A percentile compares a stretch with the other conserved stretches of the same genome.
These are phyloP conservation scores for Geotrichum bryndzae DNA, from an alignment of 1,139 yeast species.

Conservation along the genomic window DNA sequence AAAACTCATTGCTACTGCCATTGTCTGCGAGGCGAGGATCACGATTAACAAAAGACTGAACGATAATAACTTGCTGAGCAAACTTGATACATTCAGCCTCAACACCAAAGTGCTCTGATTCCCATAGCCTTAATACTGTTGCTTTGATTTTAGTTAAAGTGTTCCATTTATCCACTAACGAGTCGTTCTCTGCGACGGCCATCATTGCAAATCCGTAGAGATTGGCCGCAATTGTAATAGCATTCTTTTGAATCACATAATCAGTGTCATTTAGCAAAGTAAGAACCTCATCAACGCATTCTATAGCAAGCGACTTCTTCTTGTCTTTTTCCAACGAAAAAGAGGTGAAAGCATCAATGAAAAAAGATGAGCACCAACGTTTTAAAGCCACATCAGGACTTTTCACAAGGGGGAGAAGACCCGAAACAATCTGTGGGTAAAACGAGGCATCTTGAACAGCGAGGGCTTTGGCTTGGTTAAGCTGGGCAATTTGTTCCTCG, in stretches of 20 bases:
- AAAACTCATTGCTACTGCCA: constrained; percentile 39
- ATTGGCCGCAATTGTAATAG: constrained; percentile 32
- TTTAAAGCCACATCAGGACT: constrained; percentile 33
- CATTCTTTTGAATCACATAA: constrained; percentile 29
- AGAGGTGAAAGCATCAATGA: constrained; percentile 37
- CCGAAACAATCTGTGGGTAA: constrained; percentile 35
- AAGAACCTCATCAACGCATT: constrained; percentile 31
- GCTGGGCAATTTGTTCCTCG: constrained; percentile 33
- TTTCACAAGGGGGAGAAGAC: constrained; percentile 36
- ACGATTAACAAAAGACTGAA: constrained; percentile 51
- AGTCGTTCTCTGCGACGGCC: constrained; percentile 29
- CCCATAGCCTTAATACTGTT: constrained; percentile 34
- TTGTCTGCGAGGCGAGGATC: constrained; percentile 33
- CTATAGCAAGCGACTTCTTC: constrained; percentile 31
- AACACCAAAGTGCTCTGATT: constrained; percentile 35
- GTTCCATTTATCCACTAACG: constrained; percentile 30
- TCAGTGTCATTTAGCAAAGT: constrained; percentile 28
- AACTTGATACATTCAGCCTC: constrained; percentile 68
- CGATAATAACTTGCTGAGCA: constrained; percentile 61
- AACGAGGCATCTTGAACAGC: constrained; percentile 35
- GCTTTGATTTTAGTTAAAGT: constrained; percentile 31
- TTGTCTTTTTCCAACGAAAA: constrained; percentile 27
- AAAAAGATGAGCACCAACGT: constrained; percentile 38
- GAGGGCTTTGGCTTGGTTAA: constrained; percentile 35
- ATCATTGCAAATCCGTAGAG: constrained; percentile 35